Conservation (phyloP, 2,329 filamentous ascomycete genomes). For the Plectosphaerella sp. region DNA sequence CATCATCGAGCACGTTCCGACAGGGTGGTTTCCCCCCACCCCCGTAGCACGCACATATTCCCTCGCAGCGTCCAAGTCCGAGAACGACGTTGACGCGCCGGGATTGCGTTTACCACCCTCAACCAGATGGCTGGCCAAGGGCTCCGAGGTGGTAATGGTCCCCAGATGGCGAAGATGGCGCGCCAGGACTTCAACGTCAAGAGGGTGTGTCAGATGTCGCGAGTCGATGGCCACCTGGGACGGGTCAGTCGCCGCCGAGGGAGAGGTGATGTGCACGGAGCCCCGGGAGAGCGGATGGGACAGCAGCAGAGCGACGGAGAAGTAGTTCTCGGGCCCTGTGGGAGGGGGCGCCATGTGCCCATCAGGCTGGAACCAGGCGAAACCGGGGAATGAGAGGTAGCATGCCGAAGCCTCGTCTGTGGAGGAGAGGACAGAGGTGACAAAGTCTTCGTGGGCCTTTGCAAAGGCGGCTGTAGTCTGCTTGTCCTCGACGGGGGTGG, state of each 20-base stretch:
- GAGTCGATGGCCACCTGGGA: slow-evolving; percentile 38
- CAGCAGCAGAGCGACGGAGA: slow-evolving; percentile 52
- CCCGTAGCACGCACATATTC: slow-evolving; percentile 27
- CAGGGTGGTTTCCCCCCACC: slow-evolving; percentile 38
- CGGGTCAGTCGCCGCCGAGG: slow-evolving; percentile 18
- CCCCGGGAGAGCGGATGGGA: slow-evolving; percentile 60
- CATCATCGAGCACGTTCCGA: slow-evolving; percentile 50
- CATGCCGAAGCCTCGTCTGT: slow-evolving; percentile 10
- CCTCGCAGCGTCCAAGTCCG: slow-evolving; percentile 25
- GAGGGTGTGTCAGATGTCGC: slow-evolving; percentile 49
- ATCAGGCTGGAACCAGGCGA: slow-evolving; percentile 9
- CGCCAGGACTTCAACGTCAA: slow-evolving; percentile 51
- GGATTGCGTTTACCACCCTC: slow-evolving; percentile 21
- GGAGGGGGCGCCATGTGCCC: slow-evolving; percentile 10
- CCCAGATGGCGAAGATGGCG: slow-evolving; percentile 37
- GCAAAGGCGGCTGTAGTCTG: slow-evolving; percentile 6
- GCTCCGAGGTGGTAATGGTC: slow-evolving; percentile 27
- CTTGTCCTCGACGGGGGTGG: slow-evolving; percentile 2
- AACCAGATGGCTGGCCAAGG: slow-evolving; percentile 36
- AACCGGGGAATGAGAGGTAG: slow-evolving; percentile 12
- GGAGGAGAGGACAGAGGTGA: slow-evolving; percentile 9
- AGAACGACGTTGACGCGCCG: slow-evolving; percentile 16
- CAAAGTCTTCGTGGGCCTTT: slow-evolving; percentile 6
- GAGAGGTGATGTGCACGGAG: slow-evolving; percentile 49
- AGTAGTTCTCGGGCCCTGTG: slow-evolving; percentile 32